Base-by-base conservation (phyloP, 306 rosid species). In the Acacia melanoxylon region DNA sequence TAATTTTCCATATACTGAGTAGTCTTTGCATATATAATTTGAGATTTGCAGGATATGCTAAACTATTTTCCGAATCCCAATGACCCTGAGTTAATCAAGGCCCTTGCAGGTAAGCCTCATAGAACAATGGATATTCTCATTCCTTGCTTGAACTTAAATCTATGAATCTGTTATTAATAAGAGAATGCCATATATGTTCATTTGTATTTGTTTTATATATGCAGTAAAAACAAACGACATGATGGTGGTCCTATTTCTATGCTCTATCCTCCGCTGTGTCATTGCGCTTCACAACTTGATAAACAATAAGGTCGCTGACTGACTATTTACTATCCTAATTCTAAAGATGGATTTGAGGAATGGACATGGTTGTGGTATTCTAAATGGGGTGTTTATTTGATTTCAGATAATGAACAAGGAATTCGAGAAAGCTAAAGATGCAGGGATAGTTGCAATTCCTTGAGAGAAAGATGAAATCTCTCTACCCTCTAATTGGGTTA, bases 251-350 rank as follows among this genome's bases (percentile, higher is more conserved):
- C 83, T 86, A 20, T 91, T 87, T 89, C 91, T 91, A 27, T 84
- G 91, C 44, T 89, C 90, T 75, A 89, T 91, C 72, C 87, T 91
- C 74, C 89, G 94, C 31, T 87, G 92, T 40, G 90, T 89, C 72
- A 86, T 91, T 24, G 94, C 94, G 14, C 94, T 89, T 65, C 94
- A 91, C 75, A 91, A 91, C 83, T 87, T 91, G 85, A 91, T 91
- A 81, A 91, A 87, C 58, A 91, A 91, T 78, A 91, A 91, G 94
- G 92, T 59, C 7, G 12, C 16, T 87, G 74, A 44, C 37, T 48
- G n/a, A 65, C 3, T 27, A 44, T 46, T 24, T 62, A 44, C 48
- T 44, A 44, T 44, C 13, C 16, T 13, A 37, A 37, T 13, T 12
- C 5, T 66, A 17, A 76, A 24, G 13, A 9, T 46, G 56, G 20